A percentile compares a stretch with the other conserved stretches of the same genome.
phyloP scores from a whole-genome alignment of 805 yeast species.

The Yamadazyma endophytica region DNA sequence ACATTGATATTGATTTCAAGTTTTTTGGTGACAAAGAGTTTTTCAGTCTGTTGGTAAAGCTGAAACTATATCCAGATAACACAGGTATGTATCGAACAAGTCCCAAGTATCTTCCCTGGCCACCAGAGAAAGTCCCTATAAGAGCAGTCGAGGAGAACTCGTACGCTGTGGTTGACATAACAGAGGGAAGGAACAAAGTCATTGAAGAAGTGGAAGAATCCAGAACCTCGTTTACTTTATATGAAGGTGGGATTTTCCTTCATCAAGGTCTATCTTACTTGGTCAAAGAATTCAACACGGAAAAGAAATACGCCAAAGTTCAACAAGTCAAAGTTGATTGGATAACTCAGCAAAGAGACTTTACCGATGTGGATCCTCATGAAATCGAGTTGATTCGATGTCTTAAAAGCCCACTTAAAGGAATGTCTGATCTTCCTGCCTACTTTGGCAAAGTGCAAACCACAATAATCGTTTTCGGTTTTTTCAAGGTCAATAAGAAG shows the following conservation, averaged over 20 bases:
- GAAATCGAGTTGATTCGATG: conserved; percentile 64
- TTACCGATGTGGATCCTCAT: conserved; percentile 85
- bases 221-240: conserved; percentile 83
- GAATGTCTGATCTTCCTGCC: conserved; percentile 46
- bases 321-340: conserved; percentile 90
- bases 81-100: conserved; percentile 27
- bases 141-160: conserved; percentile 79
- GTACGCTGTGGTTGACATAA: conserved; percentile 87
- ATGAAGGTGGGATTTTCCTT: conserved; percentile 87
- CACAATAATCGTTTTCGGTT: conserved; percentile 84
- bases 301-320: conserved; percentile 78
- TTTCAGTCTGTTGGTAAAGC: conserved; percentile 29
- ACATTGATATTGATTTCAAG: conserved; percentile 44
- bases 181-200: conserved; percentile 69
- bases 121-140: conserved; percentile 68
- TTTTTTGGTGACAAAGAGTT: conserved; percentile 42
- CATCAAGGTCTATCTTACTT: conserved; percentile 92
- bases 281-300: conserved; percentile 77
- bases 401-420: conserved; percentile 23
- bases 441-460: conserved; percentile 73
- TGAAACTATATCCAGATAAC: conserved; percentile 31
- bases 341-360: conserved; percentile 89
- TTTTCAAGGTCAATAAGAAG: conserved; percentile 75
- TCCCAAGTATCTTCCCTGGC: conserved; percentile 72
- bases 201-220: conserved; percentile 88